Conservation (phyloP, 2,329 filamentous ascomycete genomes). For the Penicillium sp. region DNA sequence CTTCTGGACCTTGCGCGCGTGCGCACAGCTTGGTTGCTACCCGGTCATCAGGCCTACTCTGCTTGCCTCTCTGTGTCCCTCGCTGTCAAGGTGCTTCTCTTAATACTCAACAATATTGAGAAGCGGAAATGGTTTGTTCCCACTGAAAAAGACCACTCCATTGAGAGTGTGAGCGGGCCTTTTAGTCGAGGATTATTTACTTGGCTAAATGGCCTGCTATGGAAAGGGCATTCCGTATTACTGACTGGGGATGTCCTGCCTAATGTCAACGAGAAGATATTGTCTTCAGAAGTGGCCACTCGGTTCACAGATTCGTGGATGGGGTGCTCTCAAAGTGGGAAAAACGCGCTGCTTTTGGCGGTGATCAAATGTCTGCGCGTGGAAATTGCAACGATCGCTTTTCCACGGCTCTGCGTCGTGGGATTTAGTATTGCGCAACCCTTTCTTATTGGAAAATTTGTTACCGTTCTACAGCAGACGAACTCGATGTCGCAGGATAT, state of each 20-base stretch:
- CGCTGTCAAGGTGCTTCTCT: not conserved
- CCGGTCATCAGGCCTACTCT: not conserved
- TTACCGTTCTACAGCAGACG: slow-evolving; percentile 8
- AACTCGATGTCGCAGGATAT: slow-evolving; percentile 3
- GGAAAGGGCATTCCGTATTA: slow-evolving; percentile 11
- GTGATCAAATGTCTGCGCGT: slow-evolving; percentile 17
- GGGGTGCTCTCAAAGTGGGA: not conserved
- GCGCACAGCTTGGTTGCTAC: not conserved
- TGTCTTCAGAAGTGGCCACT: not conserved
- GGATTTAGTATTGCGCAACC: slow-evolving; percentile 20
- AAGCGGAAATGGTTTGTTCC: not conserved
- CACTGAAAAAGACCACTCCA: slow-evolving; percentile 38
- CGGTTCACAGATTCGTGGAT: slow-evolving; percentile 8
- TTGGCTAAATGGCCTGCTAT: slow-evolving; percentile 40
- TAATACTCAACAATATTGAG: not conserved
- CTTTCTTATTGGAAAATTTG: slow-evolving; percentile 14
- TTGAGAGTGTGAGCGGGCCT: slow-evolving; percentile 49
- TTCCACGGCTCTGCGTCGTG: slow-evolving; percentile 16
- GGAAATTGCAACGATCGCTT: slow-evolving; percentile 13
- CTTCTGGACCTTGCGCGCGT: not conserved
- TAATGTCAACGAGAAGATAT: not conserved
- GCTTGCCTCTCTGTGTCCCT: not conserved
- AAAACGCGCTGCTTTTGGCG: slow-evolving; percentile 12
- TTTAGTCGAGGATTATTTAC: slow-evolving; percentile 47
- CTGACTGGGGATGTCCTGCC: not conserved